These are phyloP conservation scores for Aspergillus steynii DNA, from an alignment of 495 filamentous ascomycete species.

Conservation along the genomic window DNA sequence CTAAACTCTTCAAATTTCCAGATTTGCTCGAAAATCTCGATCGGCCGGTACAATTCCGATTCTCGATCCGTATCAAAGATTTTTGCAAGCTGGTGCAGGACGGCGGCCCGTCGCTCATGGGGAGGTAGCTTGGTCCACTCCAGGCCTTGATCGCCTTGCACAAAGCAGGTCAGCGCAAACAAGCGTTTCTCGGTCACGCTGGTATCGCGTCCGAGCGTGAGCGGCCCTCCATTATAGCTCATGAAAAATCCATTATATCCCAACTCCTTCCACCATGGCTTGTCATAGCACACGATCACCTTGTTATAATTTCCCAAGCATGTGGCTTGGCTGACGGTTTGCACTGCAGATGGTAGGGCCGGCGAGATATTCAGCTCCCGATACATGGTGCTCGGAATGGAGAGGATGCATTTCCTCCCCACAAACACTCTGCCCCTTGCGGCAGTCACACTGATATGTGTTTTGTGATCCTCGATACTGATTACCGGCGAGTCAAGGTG, in stretches of 20 bases:
- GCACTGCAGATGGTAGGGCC: conserved; percentile 23
- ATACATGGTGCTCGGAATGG: conserved; percentile 35
- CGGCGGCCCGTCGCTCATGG: conserved; percentile 14
- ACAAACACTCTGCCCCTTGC: conserved; percentile 18
- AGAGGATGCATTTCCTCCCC: conserved; percentile 37
- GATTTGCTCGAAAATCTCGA: conserved; percentile 23
- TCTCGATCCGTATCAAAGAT: conserved; percentile 9
- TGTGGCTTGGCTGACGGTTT: conserved; percentile 14
- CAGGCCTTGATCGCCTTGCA: conserved; percentile 31
- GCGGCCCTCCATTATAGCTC: conserved; percentile 30
- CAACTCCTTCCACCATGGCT: conserved; percentile 42
- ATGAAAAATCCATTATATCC: conserved; percentile 34
- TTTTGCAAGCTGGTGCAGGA: conserved; percentile 6
- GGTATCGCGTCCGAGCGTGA: conserved; percentile 40
- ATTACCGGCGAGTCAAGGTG: conserved; percentile 24
- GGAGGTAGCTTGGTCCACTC: conserved; percentile 25
- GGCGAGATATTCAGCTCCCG: conserved; percentile 33
- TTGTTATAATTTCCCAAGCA: conserved; percentile 38
- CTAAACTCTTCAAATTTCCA: conserved; percentile 15
- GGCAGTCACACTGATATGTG: conserved; percentile 1
- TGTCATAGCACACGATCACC: conserved; percentile 31
- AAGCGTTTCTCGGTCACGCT: conserved; percentile 26
- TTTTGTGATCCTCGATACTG: conserved; percentile 1
- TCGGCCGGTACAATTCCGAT: conserved; percentile 21
- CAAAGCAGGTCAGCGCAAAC: conserved; percentile 43